Base-by-base conservation (phyloP, 169 alveolate species). In the Cystoisospora suis region DNA sequence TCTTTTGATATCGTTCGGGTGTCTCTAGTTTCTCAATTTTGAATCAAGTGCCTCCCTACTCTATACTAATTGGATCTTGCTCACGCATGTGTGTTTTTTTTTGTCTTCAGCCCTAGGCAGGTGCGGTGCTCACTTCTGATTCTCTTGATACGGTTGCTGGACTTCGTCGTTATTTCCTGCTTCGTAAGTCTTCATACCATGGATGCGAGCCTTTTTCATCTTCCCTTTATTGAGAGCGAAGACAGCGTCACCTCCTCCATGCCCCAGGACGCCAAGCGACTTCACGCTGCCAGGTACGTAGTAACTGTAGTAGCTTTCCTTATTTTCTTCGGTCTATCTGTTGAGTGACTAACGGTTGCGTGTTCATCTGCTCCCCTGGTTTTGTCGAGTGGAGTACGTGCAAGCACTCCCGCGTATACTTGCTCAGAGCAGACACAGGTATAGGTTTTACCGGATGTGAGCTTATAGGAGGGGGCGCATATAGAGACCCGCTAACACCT, bases 61-160 rank as follows among this genome's bases (percentile, higher is more conserved):
- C n/a, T n/a, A n/a, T n/a, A n/a, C n/a, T n/a, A n/a, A n/a, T 58
- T 9, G 29, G 7, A 15, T 34, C 29, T 46, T 69, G 44, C 80
- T 20, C 45, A 20, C 45, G 80, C 29, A 20, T 29, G 45, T 27
- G 42, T 44, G 34, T 69, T 69, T 36, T 69, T n/a, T 4, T 69
- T 29, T 36, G 27, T 32, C 45, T 36, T 72, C 83, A 72, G 83
- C 29, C 83, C 83, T 20, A 46, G 83, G 29, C 83, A 72, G 27
- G 83, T 12, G 3, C 83, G 83, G 34, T 72, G 42, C 15, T 9
- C 83, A 15, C 15, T 72, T 17, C 0, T 38, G 15, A 38, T 72
- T 9, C 56, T 72, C 56, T 23, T 15, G 56, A 29, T 72, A 0
- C 83, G 83, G 23, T 56, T 72, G 47, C 46, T 40, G 47, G 83